These are phyloP conservation scores for Mikania micrantha DNA, from an alignment of 129 eudicot genomes.

Conservation along the genomic window DNA sequence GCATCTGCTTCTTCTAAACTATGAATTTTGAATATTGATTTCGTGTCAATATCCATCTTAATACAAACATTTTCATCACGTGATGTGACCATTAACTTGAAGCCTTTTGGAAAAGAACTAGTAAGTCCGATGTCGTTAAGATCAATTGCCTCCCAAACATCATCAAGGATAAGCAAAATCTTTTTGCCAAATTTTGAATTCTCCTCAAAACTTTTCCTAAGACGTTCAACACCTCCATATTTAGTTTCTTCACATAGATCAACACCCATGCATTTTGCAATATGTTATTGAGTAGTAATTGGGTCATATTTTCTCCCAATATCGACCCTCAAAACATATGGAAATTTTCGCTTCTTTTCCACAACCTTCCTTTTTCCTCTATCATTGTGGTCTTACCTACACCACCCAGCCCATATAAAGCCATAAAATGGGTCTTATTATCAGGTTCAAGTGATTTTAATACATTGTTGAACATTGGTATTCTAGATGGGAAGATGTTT, in stretches of 20 bases:
- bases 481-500: background rate
- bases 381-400: background rate
- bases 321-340: background rate
- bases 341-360: background rate
- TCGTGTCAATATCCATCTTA: background rate
- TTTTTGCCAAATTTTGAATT: background rate
- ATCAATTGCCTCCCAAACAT: background rate
- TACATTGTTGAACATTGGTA: background rate
- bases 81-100: background rate
- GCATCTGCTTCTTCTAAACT: background rate
- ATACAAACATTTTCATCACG: background rate
- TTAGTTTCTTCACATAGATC: too few species aligned
- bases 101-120: background rate
- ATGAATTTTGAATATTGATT: background rate
- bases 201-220: background rate
- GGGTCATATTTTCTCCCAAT: background rate
- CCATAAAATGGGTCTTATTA: background rate
- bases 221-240: background rate
- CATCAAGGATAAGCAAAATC: background rate
- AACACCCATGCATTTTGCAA: background rate
- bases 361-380: background rate
- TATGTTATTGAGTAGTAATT: background rate
- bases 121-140: background rate
- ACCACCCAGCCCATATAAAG: background rate
- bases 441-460: background rate